These are phyloP conservation scores for Phylloporus arenicola DNA, from an alignment of 768 basidiomycete genomes.

Conservation along the genomic window DNA sequence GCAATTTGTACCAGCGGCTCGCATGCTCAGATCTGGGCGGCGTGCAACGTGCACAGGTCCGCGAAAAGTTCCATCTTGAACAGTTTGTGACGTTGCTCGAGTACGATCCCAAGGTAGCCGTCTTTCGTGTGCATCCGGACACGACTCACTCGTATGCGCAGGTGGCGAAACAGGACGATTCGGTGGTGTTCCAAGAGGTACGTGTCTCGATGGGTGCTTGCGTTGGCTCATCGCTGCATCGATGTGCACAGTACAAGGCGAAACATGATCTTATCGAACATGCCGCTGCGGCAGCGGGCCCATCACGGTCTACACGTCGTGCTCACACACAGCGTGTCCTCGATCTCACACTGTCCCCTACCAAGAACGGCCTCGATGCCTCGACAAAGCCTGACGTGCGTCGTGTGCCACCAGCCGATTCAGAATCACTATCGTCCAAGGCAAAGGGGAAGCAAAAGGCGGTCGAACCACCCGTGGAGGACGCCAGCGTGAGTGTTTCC, in stretches of 20 bases:
- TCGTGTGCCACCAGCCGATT: constrained; percentile 4
- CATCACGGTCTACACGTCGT: constrained; percentile 57
- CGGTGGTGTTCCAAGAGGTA: constrained; percentile 70
- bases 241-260: constrained; percentile 47
- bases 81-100: constrained; percentile 68
- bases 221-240: constrained; percentile 2
- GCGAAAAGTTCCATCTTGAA: constrained; percentile 88
- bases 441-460: constrained; percentile 32
- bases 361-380: constrained; percentile 7
- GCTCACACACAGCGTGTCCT: constrained; percentile 52
- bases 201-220: constrained; percentile 18
- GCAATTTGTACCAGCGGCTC: neutral
- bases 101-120: constrained; percentile 71
- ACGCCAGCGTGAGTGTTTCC: constrained; percentile 6
- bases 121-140: constrained; percentile 18
- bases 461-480: constrained; percentile 13
- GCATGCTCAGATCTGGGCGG: neutral
- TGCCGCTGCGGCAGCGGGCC: constrained; percentile 36
- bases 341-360: constrained; percentile 30
- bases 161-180: constrained; percentile 70
- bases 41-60: constrained; percentile 42
- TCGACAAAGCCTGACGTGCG: constrained; percentile 10
- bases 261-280: constrained; percentile 57
- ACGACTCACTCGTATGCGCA: constrained; percentile 23
- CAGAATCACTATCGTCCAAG: constrained; percentile 20